Percentiles rank a stretch among this genome's conserved stretches.
Evolutionary conservation across 108 stramenopile genomes (phyloP).

Genomic region (Stephanodiscus minutulus): DNA sequence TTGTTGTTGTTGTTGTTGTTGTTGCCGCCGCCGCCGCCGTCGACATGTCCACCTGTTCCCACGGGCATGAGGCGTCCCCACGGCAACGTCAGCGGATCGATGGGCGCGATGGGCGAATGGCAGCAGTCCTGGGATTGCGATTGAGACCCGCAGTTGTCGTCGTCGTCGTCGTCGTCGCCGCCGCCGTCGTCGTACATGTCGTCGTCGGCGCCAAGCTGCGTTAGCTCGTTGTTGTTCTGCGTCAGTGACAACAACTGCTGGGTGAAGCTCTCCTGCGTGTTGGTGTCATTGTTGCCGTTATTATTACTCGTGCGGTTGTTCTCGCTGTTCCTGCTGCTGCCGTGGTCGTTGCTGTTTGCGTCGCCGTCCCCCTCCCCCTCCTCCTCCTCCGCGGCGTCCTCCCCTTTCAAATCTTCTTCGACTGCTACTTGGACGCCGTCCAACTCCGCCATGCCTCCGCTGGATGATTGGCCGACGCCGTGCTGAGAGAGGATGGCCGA

Average conservation of each 20-base stretch:
- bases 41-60: neutral
- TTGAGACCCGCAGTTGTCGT: neutral
- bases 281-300: neutral
- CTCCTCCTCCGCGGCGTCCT: neutral
- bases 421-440: neutral
- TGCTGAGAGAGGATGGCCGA: constrained; percentile 10
- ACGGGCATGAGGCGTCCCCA: constrained; percentile 73
- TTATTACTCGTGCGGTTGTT: neutral
- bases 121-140: constrained; percentile 2
- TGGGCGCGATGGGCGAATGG: constrained; percentile 29
- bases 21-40: neutral
- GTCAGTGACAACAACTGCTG: constrained; percentile 18
- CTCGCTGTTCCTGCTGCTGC: neutral
- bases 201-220: constrained; percentile 36
- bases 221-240: constrained; percentile 29
- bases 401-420: neutral
- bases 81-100: constrained; percentile 59
- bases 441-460: neutral
- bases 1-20: neutral
- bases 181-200: constrained; percentile 19
- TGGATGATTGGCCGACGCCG: constrained; percentile 23
- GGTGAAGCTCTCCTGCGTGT: constrained; percentile 26
- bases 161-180: constrained; percentile 11
- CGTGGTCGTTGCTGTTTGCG: neutral
- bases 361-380: neutral